phyloP scores from a whole-genome alignment of 495 filamentous ascomycete genomes.

The Xylaria intraflava region DNA sequence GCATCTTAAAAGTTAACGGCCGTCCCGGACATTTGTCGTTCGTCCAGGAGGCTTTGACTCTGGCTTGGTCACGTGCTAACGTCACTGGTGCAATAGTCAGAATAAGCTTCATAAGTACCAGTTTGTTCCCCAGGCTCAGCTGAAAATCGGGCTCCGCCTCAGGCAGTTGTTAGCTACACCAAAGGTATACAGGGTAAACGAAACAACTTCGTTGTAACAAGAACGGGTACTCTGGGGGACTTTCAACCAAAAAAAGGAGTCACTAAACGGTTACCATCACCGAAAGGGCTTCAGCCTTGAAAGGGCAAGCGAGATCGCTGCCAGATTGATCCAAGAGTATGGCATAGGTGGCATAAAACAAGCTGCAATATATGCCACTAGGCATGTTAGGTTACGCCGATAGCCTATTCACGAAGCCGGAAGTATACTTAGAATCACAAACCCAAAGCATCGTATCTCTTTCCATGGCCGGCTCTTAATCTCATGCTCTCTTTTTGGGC shows the following conservation, averaged over 20 bases:
- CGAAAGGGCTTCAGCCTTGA: too few relatives aligned
- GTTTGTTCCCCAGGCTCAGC: too few relatives aligned
- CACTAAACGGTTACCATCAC: too few relatives aligned
- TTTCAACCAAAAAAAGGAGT: too few relatives aligned
- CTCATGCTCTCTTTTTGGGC: neutral
- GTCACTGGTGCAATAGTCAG: neutral
- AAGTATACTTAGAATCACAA: conserved; percentile 7
- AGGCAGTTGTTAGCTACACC: too few relatives aligned
- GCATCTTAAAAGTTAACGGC: neutral
- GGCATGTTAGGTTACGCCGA: neutral
- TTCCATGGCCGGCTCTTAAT: neutral
- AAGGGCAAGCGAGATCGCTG: too few relatives aligned
- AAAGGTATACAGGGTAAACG: too few relatives aligned
- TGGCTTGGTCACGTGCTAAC: neutral
- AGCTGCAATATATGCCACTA: neutral
- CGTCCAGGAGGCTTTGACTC: neutral
- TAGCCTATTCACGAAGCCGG: neutral
- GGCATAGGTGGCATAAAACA: neutral
- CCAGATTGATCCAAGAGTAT: neutral
- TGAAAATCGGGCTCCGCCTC: too few relatives aligned
- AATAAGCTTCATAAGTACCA: too few relatives aligned
- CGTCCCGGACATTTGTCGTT: neutral
- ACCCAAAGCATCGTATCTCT: conserved; percentile 20
- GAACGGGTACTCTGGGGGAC: too few relatives aligned
- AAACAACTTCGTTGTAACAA: too few relatives aligned